A percentile compares a stretch with the other conserved stretches of the same genome.
Conservation (phyloP, 2,329 filamentous ascomycete genomes). For the Hirsutella rhossiliensis region DNA sequence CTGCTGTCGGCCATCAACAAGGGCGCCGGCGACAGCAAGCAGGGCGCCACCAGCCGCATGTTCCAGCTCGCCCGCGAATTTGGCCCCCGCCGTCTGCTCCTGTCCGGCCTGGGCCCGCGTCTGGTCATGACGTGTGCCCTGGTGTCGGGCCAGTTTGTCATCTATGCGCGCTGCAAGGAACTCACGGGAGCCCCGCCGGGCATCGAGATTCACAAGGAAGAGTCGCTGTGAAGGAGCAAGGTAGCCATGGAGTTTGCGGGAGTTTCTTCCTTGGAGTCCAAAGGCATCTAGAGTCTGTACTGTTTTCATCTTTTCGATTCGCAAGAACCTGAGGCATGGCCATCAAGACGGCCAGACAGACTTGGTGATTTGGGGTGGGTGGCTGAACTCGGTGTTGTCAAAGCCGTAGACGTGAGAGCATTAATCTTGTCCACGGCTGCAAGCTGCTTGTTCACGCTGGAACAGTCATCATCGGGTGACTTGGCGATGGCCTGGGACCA, state of each 20-base stretch:
- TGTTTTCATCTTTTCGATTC: too few relatives aligned
- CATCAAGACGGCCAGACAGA: too few relatives aligned
- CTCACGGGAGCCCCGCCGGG: constrained; percentile 37
- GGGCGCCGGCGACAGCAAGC: constrained; percentile 34
- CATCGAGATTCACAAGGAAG: constrained; percentile 41
- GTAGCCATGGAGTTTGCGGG: neutral
- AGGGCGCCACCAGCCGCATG: constrained; percentile 37
- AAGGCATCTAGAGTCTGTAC: neutral
- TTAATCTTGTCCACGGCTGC: too few relatives aligned
- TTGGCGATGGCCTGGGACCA: too few relatives aligned
- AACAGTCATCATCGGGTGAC: too few relatives aligned
- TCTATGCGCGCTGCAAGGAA: constrained; percentile 42
- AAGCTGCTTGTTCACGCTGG: too few relatives aligned
- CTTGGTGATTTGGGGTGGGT: too few relatives aligned
- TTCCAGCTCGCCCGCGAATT: constrained; percentile 39
- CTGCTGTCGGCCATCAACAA: constrained; percentile 44
- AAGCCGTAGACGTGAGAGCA: too few relatives aligned
- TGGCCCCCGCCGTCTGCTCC: constrained; percentile 33
- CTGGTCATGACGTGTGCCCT: constrained; percentile 41
- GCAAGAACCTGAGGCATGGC: too few relatives aligned
- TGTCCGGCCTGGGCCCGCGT: constrained; percentile 36
- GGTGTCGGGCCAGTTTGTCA: constrained; percentile 41
- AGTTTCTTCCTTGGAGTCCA: neutral
- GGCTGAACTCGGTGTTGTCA: too few relatives aligned
- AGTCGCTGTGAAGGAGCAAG: constrained; percentile 8